Conservation (phyloP, 2,329 filamentous ascomycete genomes). For the Chrysoporthe austroafricana region DNA sequence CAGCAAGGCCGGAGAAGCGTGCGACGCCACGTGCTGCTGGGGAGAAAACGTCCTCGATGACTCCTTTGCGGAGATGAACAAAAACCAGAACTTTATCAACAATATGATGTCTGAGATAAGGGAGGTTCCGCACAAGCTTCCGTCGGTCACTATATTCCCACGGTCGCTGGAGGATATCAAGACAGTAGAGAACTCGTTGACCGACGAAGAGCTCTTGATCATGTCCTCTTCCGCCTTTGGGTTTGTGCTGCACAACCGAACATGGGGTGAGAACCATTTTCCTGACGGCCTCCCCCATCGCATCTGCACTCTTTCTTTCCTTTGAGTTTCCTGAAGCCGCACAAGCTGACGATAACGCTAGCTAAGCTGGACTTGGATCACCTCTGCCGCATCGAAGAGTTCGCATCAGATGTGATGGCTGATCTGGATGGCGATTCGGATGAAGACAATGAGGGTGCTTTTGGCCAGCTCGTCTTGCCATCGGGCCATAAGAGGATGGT, state of each 20-base stretch:
- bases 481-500: conserved; percentile 37
- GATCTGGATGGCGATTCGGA: background rate
- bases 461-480: conserved; percentile 36
- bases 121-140: background rate
- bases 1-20: background rate
- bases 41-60: background rate
- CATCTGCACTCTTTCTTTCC: background rate
- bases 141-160: background rate
- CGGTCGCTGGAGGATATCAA: background rate
- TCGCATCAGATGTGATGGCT: no score
- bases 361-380: conserved; percentile 11
- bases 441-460: conserved; percentile 29
- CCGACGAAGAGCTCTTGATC: conserved; percentile 37
- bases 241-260: conserved; percentile 39
- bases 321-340: no score
- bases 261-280: conserved; percentile 37
- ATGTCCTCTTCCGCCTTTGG: conserved; percentile 41
- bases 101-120: background rate
- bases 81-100: conserved; percentile 5
- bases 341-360: background rate
- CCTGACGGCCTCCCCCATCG: no score
- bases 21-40: conserved; percentile 1
- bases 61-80: background rate
- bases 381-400: no score
- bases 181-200: conserved; percentile 3